Conservation (phyloP, 345 rosid genomes). For the Reutealis trisperma region DNA sequence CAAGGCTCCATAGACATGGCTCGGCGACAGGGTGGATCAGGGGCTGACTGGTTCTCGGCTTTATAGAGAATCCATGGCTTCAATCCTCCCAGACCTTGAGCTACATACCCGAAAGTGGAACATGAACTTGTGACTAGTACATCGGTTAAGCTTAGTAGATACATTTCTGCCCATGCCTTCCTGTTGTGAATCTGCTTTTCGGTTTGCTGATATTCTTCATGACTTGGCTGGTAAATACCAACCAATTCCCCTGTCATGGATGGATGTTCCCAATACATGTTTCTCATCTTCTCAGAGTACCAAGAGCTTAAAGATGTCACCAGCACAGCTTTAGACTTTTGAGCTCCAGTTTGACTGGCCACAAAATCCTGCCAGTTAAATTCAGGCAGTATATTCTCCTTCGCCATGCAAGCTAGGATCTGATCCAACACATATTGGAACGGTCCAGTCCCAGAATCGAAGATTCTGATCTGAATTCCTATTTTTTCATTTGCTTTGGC, state of each 20-base stretch:
- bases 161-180: slow-evolving; percentile 7
- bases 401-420: neutral
- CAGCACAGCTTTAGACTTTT: neutral
- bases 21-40: slow-evolving; percentile 1
- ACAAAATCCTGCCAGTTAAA: neutral
- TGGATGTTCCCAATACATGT: slow-evolving; percentile 5
- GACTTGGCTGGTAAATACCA: slow-evolving; percentile 3
- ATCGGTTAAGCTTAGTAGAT: neutral
- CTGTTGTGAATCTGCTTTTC: neutral
- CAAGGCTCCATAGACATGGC: slow-evolving; percentile 13
- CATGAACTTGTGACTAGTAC: neutral
- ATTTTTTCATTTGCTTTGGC: neutral
- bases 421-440: slow-evolving; percentile 11
- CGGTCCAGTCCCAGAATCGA: neutral
- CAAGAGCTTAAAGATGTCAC: slow-evolving; percentile 3
- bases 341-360: neutral
- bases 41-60: slow-evolving; percentile 6
- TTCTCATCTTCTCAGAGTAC: slow-evolving; percentile 6
- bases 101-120: neutral
- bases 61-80: slow-evolving; percentile 4
- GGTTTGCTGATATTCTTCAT: slow-evolving; percentile 2
- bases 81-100: slow-evolving; percentile 9
- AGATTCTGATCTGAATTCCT: slow-evolving; percentile 1
- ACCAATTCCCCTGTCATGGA: neutral
- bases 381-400: slow-evolving; percentile 1